Evolutionary conservation across 129 eudicot genomes (phyloP).

Genomic region (Silybum marianum): DNA sequence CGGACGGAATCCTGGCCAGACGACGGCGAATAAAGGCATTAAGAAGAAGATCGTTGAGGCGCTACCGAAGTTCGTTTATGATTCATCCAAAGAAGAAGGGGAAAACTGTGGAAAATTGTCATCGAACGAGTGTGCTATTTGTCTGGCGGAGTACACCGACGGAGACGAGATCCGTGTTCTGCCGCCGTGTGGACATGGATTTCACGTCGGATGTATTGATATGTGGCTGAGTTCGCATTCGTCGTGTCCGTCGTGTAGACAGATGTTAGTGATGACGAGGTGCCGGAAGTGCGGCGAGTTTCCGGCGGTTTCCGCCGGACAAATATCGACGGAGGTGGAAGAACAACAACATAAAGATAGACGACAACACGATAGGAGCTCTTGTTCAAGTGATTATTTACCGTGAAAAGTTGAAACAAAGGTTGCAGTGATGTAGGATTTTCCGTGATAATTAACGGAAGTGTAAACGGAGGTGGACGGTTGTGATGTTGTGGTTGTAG

Average conservation of each 20-base stretch:
- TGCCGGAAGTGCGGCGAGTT: slow-evolving; percentile 71
- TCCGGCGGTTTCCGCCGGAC: slow-evolving; percentile 34
- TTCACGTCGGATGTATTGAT: slow-evolving; percentile 75
- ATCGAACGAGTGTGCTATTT: slow-evolving; percentile 70
- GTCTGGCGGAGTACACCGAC: slow-evolving; percentile 66
- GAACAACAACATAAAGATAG: slow-evolving; percentile 7
- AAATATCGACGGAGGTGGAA: slow-evolving; percentile 11
- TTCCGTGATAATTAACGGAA: neutral
- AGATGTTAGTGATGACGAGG: slow-evolving; percentile 48
- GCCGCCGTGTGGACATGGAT: slow-evolving; percentile 87
- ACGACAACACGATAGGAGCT: slow-evolving; percentile 20
- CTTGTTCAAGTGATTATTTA: slow-evolving; percentile 40
- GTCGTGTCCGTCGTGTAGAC: slow-evolving; percentile 87
- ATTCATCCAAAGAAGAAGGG: neutral
- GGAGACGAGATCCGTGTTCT: slow-evolving; percentile 81
- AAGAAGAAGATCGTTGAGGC: slow-evolving; percentile 54
- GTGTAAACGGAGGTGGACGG: slow-evolving; percentile 16
- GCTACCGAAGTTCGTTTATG: slow-evolving; percentile 49
- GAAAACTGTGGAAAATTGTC: neutral
- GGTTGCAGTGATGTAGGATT: no score
- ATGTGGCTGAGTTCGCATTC: slow-evolving; percentile 81
- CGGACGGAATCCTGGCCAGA: slow-evolving; percentile 9
- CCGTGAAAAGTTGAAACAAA: slow-evolving; percentile 21
- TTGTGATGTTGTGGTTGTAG: neutral
- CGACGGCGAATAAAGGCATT: slow-evolving; percentile 55